A percentile compares a stretch with the other conserved stretches of the same genome.
Conservation (phyloP, 257 asterid genomes). For the Capsicum chinense region DNA sequence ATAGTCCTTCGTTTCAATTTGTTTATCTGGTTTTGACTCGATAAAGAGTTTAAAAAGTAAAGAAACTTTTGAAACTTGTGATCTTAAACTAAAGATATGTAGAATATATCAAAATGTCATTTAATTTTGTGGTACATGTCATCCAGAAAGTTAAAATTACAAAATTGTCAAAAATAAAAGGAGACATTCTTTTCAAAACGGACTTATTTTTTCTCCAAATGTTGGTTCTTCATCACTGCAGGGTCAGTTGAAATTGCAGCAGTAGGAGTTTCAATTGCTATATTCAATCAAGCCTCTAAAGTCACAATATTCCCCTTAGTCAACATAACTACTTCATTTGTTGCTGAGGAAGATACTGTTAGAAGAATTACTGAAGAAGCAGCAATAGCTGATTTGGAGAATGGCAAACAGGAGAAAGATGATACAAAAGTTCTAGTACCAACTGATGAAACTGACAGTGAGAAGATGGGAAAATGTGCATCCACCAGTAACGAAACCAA, state of each 20-base stretch:
- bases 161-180: too few relatives aligned
- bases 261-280: conserved; percentile 87
- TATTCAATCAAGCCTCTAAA: conserved; percentile 84
- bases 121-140: too few relatives aligned
- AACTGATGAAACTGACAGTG: conserved; percentile 25
- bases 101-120: too few relatives aligned
- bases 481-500: conserved; percentile 31
- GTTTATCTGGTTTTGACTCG: too few relatives aligned
- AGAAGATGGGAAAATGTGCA: conserved; percentile 32
- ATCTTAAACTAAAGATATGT: too few relatives aligned
- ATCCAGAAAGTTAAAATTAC: too few relatives aligned
- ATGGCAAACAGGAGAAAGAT: conserved; percentile 27
- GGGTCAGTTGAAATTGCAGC: conserved; percentile 91
- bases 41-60: too few relatives aligned
- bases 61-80: too few relatives aligned
- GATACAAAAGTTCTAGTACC: conserved; percentile 28
- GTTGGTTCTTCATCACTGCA: conserved; percentile 15
- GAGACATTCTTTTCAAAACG: too few relatives aligned
- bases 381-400: conserved; percentile 39
- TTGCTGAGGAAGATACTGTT: conserved; percentile 88
- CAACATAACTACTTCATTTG: conserved; percentile 91
- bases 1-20: too few relatives aligned
- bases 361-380: conserved; percentile 43
- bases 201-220: not conserved
- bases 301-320: conserved; percentile 94